Evolutionary conservation across 768 basidiomycete species (phyloP).

Genomic region (Mycena olivaceomarginata): DNA sequence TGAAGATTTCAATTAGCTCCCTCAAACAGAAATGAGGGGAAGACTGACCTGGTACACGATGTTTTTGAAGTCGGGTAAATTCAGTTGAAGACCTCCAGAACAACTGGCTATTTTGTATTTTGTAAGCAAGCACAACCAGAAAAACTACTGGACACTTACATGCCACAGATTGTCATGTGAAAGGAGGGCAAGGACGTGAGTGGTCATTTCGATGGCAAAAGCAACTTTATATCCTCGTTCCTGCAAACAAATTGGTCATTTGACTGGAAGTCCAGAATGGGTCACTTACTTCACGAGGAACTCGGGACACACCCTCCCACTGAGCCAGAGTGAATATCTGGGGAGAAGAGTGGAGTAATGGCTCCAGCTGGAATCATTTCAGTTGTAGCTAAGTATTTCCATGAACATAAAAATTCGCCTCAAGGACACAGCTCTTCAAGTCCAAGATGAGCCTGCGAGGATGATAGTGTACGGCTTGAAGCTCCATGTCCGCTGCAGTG

Average conservation of each 20-base stretch:
- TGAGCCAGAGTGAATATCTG: background rate
- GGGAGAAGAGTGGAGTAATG: background rate
- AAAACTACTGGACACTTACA: background rate
- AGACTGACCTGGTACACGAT: background rate
- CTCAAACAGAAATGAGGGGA: background rate
- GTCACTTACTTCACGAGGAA: background rate
- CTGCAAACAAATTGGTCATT: background rate
- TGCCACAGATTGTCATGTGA: conserved; percentile 10
- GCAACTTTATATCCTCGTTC: conserved; percentile 1
- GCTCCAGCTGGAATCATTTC: background rate
- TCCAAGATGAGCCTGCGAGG: no score
- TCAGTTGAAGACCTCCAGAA: background rate
- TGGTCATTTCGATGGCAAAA: background rate
- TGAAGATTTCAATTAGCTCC: background rate
- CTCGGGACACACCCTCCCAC: background rate
- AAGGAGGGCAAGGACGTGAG: background rate
- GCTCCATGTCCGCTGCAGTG: no score
- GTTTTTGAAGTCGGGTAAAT: background rate
- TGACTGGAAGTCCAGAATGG: background rate
- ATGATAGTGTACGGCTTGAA: no score
- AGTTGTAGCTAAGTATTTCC: no score
- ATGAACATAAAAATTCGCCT: no score
- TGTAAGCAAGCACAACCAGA: no score
- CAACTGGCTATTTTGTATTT: background rate
- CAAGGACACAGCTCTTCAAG: no score